phyloP scores from a whole-genome alignment of 1,284 basidiomycete genomes.

The Polyporus tsugae region DNA sequence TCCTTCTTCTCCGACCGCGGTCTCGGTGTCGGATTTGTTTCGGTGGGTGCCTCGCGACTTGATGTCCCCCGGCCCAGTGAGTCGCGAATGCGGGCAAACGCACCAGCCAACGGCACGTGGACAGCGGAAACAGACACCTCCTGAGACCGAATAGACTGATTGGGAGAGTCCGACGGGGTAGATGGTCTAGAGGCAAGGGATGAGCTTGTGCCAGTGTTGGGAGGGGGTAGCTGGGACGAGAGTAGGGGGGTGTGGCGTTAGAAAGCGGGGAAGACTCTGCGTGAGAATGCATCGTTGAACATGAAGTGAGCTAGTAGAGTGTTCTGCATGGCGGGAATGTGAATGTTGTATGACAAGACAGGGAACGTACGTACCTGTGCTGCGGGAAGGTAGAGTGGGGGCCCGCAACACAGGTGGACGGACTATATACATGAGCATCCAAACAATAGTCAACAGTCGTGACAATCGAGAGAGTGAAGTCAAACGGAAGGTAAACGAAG shows the following conservation, averaged over 20 bases:
- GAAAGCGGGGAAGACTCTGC: constrained; percentile 4
- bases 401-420: too few relatives aligned
- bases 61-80: constrained; percentile 20
- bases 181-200: constrained; percentile 12
- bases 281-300: constrained; percentile 11
- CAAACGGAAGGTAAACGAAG: too few relatives aligned
- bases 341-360: too few relatives aligned
- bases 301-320: too few relatives aligned
- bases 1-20: constrained; percentile 45
- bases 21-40: constrained; percentile 33
- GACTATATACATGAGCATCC: too few relatives aligned
- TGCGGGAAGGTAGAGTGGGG: too few relatives aligned
- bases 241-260: background rate
- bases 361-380: too few relatives aligned
- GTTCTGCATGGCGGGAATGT: too few relatives aligned
- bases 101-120: constrained; percentile 9
- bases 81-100: too few relatives aligned
- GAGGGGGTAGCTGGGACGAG: constrained; percentile 9
- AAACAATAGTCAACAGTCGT: too few relatives aligned
- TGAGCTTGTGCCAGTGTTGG: background rate
- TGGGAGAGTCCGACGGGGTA: constrained; percentile 16
- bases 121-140: constrained; percentile 36
- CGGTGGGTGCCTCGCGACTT: constrained; percentile 27
- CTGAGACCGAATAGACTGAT: constrained; percentile 21
- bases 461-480: too few relatives aligned